Conservation (phyloP, 805 yeast species). For the Candida anglica region DNA sequence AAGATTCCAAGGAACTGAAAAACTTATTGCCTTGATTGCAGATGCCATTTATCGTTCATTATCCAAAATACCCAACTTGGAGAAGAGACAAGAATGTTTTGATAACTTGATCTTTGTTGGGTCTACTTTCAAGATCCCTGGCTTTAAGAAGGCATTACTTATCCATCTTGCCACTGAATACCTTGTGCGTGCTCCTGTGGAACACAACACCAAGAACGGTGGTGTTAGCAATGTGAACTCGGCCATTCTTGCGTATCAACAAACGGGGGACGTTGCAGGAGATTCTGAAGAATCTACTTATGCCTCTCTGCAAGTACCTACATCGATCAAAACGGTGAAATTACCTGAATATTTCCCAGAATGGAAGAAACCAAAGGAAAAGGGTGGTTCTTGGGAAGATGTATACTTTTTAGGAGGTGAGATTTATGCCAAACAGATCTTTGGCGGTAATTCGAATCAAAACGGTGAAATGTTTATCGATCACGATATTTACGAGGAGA, state of each 20-base stretch:
- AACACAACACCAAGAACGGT: constrained; percentile 21
- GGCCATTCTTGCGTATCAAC: constrained; percentile 41
- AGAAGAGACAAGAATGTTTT: constrained; percentile 76
- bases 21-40: constrained; percentile 53
- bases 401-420: constrained; percentile 82
- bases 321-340: constrained; percentile 61
- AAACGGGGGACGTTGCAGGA: constrained; percentile 28
- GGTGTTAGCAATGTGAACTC: constrained; percentile 27
- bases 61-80: constrained; percentile 58
- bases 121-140: constrained; percentile 68
- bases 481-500: constrained; percentile 66
- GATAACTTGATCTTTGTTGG: constrained; percentile 81
- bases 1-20: constrained; percentile 76
- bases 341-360: constrained; percentile 92
- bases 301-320: constrained; percentile 67
- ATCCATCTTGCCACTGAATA: constrained; percentile 55
- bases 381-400: constrained; percentile 63
- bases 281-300: constrained; percentile 12
- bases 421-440: constrained; percentile 82
- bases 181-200: constrained; percentile 35
- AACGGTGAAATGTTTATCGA: constrained; percentile 62
- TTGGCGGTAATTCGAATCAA: constrained; percentile 53
- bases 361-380: constrained; percentile 64
- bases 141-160: constrained; percentile 69
- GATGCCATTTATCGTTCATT: constrained; percentile 51